These are phyloP conservation scores for Mycena leptocephala DNA, from an alignment of 768 basidiomycete species.

Conservation along the genomic window DNA sequence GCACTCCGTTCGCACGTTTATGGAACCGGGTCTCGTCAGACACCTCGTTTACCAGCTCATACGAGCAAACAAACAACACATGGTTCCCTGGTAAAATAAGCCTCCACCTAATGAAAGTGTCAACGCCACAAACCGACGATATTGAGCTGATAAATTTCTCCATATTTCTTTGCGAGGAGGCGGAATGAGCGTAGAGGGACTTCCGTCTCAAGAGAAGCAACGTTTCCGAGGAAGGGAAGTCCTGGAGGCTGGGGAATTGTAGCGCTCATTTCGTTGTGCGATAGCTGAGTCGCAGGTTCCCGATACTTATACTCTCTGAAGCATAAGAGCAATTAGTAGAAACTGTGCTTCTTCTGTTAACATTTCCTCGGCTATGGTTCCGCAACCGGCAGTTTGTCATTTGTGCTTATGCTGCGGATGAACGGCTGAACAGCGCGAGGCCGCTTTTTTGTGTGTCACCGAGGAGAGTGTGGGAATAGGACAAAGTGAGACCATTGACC, in stretches of 20 bases:
- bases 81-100: conserved; percentile 27
- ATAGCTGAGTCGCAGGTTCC: neutral
- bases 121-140: conserved; percentile 48
- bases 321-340: neutral
- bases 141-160: conserved; percentile 58
- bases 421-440: too few species aligned
- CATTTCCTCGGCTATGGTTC: neutral
- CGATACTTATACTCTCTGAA: neutral
- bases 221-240: conserved; percentile 60
- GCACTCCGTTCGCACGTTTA: conserved; percentile 53
- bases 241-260: conserved; percentile 60
- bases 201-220: conserved; percentile 52
- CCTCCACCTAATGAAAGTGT: too few species aligned
- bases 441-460: too few species aligned
- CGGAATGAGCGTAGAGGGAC: conserved; percentile 53
- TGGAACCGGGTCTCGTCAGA: conserved; percentile 61
- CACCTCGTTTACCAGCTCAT: conserved; percentile 58
- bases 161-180: conserved; percentile 55
- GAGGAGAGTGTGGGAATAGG: too few species aligned
- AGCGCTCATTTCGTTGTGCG: conserved; percentile 46
- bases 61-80: conserved; percentile 49
- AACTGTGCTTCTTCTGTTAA: neutral
- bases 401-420: too few species aligned
- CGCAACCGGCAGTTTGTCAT: neutral
- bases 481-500: too few species aligned